Evolutionary conservation across 169 alveolate species (phyloP).

Genomic region (Plasmodium yoelii): DNA sequence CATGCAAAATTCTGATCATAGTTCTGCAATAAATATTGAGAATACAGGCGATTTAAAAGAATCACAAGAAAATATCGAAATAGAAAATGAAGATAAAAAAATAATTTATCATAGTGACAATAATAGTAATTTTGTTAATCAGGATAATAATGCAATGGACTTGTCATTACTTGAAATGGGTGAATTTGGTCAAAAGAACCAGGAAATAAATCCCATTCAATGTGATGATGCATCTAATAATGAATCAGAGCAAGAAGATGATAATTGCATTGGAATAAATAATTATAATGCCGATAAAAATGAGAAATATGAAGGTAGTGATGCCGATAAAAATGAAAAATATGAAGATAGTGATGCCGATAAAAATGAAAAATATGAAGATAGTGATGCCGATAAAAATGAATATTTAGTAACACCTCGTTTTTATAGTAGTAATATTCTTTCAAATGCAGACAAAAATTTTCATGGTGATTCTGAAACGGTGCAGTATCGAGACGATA

Average conservation of each 20-base stretch:
- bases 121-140: background rate
- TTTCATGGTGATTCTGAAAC: background rate
- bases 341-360: too few relatives aligned
- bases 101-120: background rate
- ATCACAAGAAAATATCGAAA: background rate
- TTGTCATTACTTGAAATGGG: background rate
- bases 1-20: background rate
- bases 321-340: too few relatives aligned
- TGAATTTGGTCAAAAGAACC: too few relatives aligned
- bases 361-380: too few relatives aligned
- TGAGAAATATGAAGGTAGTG: too few relatives aligned
- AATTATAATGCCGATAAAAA: too few relatives aligned
- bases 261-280: too few relatives aligned
- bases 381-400: too few relatives aligned
- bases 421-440: background rate
- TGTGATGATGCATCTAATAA: too few relatives aligned
- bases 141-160: background rate
- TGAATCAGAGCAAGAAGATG: too few relatives aligned
- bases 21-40: slow-evolving; percentile 1
- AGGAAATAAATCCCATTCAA: too few relatives aligned
- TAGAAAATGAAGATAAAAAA: background rate
- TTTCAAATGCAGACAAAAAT: background rate
- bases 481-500: background rate
- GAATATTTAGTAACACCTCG: too few relatives aligned
- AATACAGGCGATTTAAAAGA: slow-evolving; percentile 1